phyloP scores from a whole-genome alignment of 805 yeast species.

The Jamesozyma rosinii region DNA sequence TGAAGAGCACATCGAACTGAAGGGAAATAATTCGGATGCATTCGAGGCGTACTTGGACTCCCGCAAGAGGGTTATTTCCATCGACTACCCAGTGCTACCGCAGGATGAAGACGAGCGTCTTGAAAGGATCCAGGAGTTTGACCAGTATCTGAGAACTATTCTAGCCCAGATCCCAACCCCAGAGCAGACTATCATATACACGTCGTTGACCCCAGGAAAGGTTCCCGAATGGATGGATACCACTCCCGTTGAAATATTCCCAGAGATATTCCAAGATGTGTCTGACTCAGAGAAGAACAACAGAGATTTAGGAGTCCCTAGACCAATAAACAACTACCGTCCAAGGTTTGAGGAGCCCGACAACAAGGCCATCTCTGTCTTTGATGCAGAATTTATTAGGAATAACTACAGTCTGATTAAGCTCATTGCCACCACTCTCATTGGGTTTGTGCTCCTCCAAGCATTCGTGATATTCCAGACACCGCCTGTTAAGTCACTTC shows the following conservation, averaged over 20 bases:
- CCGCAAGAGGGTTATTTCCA: conserved; percentile 49
- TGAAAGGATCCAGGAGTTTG: conserved; percentile 33
- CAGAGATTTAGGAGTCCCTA: conserved; percentile 26
- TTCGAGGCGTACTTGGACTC: conserved; percentile 55
- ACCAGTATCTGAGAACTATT: conserved; percentile 43
- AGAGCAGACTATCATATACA: conserved; percentile 49
- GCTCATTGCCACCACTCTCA: conserved; percentile 11
- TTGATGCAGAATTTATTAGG: conserved; percentile 19
- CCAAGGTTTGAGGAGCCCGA: conserved; percentile 21
- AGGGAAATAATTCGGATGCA: conserved; percentile 34
- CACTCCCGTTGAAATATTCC: conserved; percentile 1
- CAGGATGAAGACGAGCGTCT: conserved; percentile 27
- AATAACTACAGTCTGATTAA: conserved; percentile 16
- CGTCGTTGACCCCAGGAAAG: conserved; percentile 32
- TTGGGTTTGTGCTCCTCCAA: conserved; percentile 14
- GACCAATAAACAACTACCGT: conserved; percentile 25
- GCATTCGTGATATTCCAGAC: background rate
- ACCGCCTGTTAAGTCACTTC: background rate
- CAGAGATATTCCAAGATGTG: conserved; percentile 13
- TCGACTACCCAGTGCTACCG: conserved; percentile 48
- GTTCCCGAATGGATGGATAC: conserved; percentile 8
- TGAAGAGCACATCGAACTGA: conserved; percentile 14
- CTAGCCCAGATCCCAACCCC: conserved; percentile 72
- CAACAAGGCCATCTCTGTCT: conserved; percentile 11
- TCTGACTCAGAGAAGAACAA: conserved; percentile 45